These are phyloP conservation scores for Chrysoporthe austroafricana DNA, from an alignment of 2,329 filamentous ascomycete species.

Conservation along the genomic window DNA sequence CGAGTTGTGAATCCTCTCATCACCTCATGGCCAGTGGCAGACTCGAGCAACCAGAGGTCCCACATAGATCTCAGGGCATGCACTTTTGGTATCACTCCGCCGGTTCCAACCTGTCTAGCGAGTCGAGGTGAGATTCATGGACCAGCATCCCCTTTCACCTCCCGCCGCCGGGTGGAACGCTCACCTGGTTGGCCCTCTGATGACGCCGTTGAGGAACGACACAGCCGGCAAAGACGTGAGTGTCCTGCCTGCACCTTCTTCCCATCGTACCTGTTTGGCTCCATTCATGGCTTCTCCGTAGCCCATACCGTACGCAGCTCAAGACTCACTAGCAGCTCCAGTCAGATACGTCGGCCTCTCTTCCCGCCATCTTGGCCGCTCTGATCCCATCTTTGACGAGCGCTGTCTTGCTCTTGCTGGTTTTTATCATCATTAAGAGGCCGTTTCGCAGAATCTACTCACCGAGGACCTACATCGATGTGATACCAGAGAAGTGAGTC, in stretches of 20 bases:
- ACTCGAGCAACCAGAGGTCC: no score
- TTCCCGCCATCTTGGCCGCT: conserved; percentile 28
- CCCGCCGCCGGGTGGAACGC: conserved; percentile 7
- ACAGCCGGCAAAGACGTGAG: conserved; percentile 23
- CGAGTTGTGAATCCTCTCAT: not conserved
- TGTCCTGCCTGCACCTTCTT: not conserved
- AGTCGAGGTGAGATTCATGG: not conserved
- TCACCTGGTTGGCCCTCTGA: not conserved
- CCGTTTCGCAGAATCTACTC: conserved; percentile 31
- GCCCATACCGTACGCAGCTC: not conserved
- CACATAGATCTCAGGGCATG: no score
- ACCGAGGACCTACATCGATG: conserved; percentile 32
- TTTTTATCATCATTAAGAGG: conserved; percentile 30
- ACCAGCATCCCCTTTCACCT: conserved; percentile 8
- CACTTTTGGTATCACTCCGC: not conserved
- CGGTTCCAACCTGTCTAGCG: not conserved
- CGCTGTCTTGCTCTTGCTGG: conserved; percentile 27
- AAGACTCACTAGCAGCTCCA: not conserved
- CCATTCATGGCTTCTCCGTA: no score
- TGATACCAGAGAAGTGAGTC: conserved; percentile 31
- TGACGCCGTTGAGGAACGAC: conserved; percentile 9
- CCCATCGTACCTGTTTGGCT: not conserved
- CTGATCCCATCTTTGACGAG: conserved; percentile 30
- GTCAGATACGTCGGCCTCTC: conserved; percentile 26
- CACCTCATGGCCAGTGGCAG: not conserved